Percentiles rank a stretch among this genome's conserved stretches.
Conservation (phyloP, 2,329 filamentous ascomycete genomes). For the Fusarium sp. region DNA sequence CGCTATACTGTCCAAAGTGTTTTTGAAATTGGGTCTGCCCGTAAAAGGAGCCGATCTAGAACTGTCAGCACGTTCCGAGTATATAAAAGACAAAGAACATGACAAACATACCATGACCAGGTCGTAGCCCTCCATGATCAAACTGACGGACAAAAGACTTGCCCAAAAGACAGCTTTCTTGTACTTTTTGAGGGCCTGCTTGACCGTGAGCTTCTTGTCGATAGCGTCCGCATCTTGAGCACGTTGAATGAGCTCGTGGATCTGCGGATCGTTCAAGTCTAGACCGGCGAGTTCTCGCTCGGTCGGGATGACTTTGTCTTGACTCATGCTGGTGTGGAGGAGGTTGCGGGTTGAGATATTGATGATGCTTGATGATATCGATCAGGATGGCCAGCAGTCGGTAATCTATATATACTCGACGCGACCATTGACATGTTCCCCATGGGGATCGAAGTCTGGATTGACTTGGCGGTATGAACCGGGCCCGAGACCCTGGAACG, state of each 20-base stretch:
- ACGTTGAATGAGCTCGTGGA: conserved; percentile 2
- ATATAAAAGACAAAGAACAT: neutral
- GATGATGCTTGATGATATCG: neutral
- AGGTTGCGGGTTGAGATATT: neutral
- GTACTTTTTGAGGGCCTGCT: conserved; percentile 12
- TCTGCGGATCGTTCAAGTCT: conserved; percentile 8
- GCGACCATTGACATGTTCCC: neutral
- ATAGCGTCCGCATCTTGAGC: neutral
- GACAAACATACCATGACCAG: neutral
- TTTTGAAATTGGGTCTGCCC: conserved; percentile 16
- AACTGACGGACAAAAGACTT: neutral
- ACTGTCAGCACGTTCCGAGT: neutral
- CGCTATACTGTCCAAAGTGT: conserved; percentile 4
- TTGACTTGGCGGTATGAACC: neutral
- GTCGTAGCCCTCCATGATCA: conserved; percentile 15
- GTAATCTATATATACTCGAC: conserved; percentile 6
- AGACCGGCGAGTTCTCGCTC: conserved; percentile 1
- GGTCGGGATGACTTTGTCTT: conserved; percentile 8
- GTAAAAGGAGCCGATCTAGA: conserved; percentile 16
- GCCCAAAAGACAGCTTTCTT: conserved; percentile 19
- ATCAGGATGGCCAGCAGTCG: neutral
- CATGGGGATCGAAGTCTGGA: conserved; percentile 11
- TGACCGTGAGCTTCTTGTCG: neutral
- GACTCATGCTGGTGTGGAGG: neutral
- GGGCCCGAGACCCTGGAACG: conserved; percentile 1